Percentiles rank a stretch among this genome's conserved stretches.
These are phyloP conservation scores for Cryptococcus jaspeensis DNA, from an alignment of 1,284 basidiomycete genomes.

Conservation along the genomic window DNA sequence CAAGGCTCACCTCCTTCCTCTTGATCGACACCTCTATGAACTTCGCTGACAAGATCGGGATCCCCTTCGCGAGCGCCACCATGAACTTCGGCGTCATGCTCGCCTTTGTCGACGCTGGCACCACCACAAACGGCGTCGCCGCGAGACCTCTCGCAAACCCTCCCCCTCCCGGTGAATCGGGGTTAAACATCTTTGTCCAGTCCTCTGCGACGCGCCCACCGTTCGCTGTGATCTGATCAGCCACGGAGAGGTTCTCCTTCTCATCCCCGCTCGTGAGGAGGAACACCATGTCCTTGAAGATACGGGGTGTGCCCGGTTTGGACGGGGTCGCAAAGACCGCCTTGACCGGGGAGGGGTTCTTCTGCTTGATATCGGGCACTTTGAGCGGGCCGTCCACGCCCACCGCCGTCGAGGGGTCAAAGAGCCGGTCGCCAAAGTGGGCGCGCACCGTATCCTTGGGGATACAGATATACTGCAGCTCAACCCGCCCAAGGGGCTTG, in stretches of 20 bases:
- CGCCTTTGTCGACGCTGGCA: conserved; percentile 65
- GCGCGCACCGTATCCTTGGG: conserved; percentile 2
- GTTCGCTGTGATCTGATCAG: not conserved
- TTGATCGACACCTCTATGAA: conserved; percentile 58
- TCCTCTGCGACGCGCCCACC: not conserved
- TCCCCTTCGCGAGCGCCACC: conserved; percentile 75
- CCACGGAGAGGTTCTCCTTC: not conserved
- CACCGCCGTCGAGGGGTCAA: not conserved
- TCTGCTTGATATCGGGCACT: conserved; percentile 1
- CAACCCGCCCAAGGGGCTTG: conserved; percentile 1
- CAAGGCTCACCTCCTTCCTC: not conserved
- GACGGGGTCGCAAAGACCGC: not conserved
- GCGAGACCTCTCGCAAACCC: conserved; percentile 19
- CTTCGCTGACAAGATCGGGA: conserved; percentile 70
- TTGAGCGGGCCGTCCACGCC: not conserved
- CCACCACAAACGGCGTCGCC: conserved; percentile 61
- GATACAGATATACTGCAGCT: conserved; percentile 5
- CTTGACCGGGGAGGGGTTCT: not conserved
- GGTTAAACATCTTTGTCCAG: conserved; percentile 54
- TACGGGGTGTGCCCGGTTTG: not conserved
- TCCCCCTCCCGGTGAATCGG: conserved; percentile 53
- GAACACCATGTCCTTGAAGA: conserved; percentile 11
- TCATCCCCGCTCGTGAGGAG: conserved; percentile 12
- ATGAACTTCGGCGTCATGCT: conserved; percentile 74
- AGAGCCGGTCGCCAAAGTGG: conserved; percentile 11